Evolutionary conservation across 805 yeast genomes (phyloP).

Genomic region (Metschnikowia rubicola): DNA sequence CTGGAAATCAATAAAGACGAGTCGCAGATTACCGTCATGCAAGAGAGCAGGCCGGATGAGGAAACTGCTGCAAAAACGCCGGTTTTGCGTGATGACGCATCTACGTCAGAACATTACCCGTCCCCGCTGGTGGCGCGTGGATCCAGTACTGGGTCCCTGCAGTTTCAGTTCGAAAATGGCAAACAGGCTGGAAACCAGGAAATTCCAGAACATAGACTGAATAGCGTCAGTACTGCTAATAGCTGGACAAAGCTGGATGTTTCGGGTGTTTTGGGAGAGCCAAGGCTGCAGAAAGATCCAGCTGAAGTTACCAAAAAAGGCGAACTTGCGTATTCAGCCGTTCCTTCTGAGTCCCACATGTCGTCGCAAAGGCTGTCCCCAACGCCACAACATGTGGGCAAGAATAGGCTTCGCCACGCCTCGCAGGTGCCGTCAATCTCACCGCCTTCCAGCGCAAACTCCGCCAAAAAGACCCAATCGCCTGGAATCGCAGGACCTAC

Average conservation of each 20-base stretch:
- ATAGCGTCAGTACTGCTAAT: background rate
- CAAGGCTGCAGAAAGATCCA: no score
- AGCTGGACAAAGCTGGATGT: slow-evolving; percentile 5
- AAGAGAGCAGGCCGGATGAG: background rate
- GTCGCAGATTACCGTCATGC: background rate
- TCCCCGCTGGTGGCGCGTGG: no score
- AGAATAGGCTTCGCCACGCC: background rate
- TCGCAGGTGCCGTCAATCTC: no score
- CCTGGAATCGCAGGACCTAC: background rate
- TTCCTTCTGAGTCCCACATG: background rate
- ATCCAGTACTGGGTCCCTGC: no score
- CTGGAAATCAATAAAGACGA: background rate
- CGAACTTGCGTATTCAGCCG: no score
- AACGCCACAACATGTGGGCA: background rate
- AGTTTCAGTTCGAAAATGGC: background rate
- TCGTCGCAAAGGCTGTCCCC: background rate
- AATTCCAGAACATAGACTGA: background rate
- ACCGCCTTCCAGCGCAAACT: background rate
- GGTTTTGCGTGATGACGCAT: no score
- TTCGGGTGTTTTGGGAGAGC: background rate
- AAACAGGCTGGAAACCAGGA: background rate
- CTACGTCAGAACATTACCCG: no score
- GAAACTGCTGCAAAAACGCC: background rate
- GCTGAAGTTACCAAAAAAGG: no score
- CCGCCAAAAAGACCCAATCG: background rate